These are phyloP conservation scores for Beta corolliflora DNA, from an alignment of 179 eudicot species.

Conservation along the genomic window DNA sequence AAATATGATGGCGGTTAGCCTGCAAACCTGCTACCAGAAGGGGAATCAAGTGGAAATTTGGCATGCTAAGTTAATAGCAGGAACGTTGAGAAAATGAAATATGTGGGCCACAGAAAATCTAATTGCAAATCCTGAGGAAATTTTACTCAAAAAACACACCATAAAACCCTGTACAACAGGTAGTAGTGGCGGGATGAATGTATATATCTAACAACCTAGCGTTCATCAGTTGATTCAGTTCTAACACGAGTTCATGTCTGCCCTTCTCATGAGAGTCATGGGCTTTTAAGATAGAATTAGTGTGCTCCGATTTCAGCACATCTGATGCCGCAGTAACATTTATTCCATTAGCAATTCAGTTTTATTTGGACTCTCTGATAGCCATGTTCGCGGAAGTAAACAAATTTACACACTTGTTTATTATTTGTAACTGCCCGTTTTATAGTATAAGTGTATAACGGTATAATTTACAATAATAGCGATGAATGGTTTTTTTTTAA, in stretches of 20 bases:
- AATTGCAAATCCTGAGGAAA: conserved; percentile 15
- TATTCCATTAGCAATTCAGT: neutral
- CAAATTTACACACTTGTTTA: no score
- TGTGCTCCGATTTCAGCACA: conserved; percentile 1
- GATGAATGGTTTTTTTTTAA: no score
- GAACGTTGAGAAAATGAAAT: neutral
- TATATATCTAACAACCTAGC: no score
- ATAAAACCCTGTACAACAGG: no score
- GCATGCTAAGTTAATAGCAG: conserved; percentile 28
- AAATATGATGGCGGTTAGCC: conserved; percentile 40
- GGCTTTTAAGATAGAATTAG: conserved; percentile 4
- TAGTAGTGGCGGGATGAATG: no score
- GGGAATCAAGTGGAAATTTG: conserved; percentile 38
- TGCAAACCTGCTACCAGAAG: conserved; percentile 41
- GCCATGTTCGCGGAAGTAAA: no score
- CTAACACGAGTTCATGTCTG: conserved; percentile 9
- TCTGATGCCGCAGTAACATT: neutral
- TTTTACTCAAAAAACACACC: neutral
- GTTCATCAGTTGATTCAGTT: neutral
- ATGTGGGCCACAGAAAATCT: conserved; percentile 30
- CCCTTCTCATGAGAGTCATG: neutral
- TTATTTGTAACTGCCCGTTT: no score
- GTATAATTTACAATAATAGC: no score
- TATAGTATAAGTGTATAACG: no score
- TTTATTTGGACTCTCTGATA: no score